Conservation (phyloP, 176 grass and related monocot species). For the Microstegium vimineum region DNA sequence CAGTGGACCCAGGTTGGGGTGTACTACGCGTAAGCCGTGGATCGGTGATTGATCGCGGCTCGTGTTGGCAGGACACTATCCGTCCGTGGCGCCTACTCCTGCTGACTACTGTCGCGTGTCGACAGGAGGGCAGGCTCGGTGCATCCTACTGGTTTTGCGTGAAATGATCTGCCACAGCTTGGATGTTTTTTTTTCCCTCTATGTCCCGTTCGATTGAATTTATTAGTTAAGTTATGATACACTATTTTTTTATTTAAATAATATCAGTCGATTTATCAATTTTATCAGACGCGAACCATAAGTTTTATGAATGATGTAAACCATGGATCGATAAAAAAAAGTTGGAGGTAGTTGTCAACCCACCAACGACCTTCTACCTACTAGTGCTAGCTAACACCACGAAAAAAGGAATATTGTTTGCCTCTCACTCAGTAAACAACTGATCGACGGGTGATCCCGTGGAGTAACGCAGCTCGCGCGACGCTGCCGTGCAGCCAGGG, state of each 20-base stretch:
- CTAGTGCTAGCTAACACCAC: not conserved
- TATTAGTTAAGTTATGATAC: too few species aligned
- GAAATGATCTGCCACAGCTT: not conserved
- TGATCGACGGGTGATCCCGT: too few species aligned
- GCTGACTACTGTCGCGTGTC: not conserved
- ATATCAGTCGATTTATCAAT: too few species aligned
- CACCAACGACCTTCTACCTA: not conserved
- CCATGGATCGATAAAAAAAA: not conserved
- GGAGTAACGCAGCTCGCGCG: not conserved
- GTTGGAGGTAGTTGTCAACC: not conserved
- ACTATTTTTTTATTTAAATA: too few species aligned
- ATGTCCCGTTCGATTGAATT: too few species aligned
- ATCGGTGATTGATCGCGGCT: not conserved
- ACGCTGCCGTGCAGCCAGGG: not conserved
- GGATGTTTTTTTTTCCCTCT: not conserved
- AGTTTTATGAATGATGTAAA: not conserved
- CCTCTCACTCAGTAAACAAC: not conserved
- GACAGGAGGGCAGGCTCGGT: not conserved
- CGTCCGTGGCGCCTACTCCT: not conserved
- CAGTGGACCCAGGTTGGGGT: too few species aligned
- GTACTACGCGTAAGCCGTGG: not conserved
- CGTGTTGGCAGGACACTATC: not conserved
- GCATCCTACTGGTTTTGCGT: not conserved
- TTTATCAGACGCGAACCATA: too few species aligned
- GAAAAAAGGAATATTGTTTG: constrained; percentile 1